Evolutionary conservation across 129 eudicot genomes (phyloP).

Genomic region (Arctium minus): DNA sequence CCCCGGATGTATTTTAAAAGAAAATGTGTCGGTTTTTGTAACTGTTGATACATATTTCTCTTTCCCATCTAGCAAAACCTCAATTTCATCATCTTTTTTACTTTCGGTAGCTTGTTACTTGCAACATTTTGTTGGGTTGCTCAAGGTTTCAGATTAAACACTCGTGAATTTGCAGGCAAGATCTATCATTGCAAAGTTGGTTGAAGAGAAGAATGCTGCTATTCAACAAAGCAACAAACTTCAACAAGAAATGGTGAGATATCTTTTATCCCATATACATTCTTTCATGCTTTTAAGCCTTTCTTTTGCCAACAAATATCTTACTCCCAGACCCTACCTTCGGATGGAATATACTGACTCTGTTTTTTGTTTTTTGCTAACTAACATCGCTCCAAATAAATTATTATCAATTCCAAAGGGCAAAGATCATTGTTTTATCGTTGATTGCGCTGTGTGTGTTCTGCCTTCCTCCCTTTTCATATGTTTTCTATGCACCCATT

Average conservation of each 20-base stretch:
- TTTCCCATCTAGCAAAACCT: background rate
- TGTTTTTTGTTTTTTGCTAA: too few species aligned
- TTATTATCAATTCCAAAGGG: too few species aligned
- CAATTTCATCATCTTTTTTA: background rate
- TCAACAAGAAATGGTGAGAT: constrained; percentile 76
- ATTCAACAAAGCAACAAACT: constrained; percentile 50
- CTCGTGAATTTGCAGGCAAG: constrained; percentile 45
- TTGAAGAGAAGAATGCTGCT: constrained; percentile 77
- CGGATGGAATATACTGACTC: too few species aligned
- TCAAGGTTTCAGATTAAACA: constrained; percentile 5
- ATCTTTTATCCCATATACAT: background rate
- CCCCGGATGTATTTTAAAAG: background rate
- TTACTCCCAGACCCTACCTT: too few species aligned
- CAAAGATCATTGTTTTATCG: too few species aligned
- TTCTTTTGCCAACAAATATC: background rate
- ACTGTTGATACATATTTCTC: background rate
- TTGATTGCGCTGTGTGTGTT: too few species aligned
- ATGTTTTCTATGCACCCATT: background rate
- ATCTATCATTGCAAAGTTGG: constrained; percentile 59
- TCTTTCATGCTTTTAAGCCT: background rate
- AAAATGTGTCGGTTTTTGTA: background rate
- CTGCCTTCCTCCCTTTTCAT: background rate
- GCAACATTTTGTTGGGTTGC: background rate
- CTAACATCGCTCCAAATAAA: too few species aligned
- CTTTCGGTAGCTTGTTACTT: background rate